These are phyloP conservation scores for Chlorella ohadii DNA, from an alignment of 139 green algal genomes.

Conservation along the genomic window DNA sequence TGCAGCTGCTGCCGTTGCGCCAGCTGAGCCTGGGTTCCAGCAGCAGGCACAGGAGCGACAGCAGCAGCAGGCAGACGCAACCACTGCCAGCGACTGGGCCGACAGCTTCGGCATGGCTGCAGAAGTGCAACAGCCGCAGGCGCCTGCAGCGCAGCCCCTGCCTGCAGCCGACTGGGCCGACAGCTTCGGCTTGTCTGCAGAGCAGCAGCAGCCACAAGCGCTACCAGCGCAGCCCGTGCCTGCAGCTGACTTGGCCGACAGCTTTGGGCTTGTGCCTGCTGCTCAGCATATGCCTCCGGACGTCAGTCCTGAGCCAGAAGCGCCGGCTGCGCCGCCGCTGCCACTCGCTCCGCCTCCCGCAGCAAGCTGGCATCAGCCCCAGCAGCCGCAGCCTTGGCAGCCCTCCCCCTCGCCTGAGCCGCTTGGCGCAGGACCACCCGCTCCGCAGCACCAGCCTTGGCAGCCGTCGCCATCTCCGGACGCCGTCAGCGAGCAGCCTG, in stretches of 20 bases:
- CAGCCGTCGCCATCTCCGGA: background rate
- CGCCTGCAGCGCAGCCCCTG: no score
- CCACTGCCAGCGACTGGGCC: background rate
- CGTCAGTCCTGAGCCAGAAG: no score
- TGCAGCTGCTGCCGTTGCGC: background rate
- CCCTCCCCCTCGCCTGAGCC: background rate
- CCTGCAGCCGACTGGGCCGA: slow-evolving; percentile 6
- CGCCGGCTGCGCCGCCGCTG: no score
- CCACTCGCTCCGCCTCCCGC: no score
- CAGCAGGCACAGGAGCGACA: background rate
- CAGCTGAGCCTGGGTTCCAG: background rate
- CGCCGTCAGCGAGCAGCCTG: background rate
- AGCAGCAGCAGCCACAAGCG: background rate
- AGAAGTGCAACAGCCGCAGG: background rate
- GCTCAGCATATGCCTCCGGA: no score
- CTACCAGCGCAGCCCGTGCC: background rate
- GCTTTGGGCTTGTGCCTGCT: no score
- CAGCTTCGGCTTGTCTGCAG: slow-evolving; percentile 9
- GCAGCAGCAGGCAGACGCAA: background rate
- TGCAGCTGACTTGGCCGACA: background rate
- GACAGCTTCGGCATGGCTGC: slow-evolving; percentile 16
- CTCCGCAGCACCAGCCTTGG: background rate
- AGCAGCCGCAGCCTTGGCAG: slow-evolving; percentile 7
- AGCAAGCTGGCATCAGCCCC: background rate
- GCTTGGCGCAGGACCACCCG: no score